A percentile compares a stretch with the other conserved stretches of the same genome.
Conservation (phyloP, 148 eudicot species). For the Dianthus caryophyllus region DNA sequence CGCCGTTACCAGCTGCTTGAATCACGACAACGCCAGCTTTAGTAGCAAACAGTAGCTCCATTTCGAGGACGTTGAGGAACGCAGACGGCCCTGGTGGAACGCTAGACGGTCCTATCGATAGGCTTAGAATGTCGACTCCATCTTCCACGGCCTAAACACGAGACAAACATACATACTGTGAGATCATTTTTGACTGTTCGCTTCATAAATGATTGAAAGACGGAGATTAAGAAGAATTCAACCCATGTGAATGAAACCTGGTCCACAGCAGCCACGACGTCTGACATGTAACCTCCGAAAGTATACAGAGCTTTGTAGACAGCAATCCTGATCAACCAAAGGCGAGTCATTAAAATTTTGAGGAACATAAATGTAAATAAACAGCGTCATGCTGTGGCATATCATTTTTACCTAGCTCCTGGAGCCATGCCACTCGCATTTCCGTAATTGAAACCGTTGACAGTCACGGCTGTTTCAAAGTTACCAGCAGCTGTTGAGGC, state of each 20-base stretch:
- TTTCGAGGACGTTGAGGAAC: slow-evolving; percentile 54
- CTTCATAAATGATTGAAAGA: neutral
- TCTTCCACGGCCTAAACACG: slow-evolving; percentile 54
- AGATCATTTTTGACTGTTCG: neutral
- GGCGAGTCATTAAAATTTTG: neutral
- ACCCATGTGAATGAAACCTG: slow-evolving; percentile 36
- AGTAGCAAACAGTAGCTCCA: slow-evolving; percentile 53
- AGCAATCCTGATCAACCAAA: slow-evolving; percentile 43
- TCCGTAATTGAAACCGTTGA: slow-evolving; percentile 57
- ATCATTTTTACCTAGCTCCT: slow-evolving; percentile 64
- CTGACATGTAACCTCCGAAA: slow-evolving; percentile 70
- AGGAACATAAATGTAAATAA: slow-evolving; percentile 1
- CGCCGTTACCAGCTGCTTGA: slow-evolving; percentile 70
- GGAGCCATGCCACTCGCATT: slow-evolving; percentile 80
- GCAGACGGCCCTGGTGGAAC: slow-evolving; percentile 62
- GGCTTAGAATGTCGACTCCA: slow-evolving; percentile 62
- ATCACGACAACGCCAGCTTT: slow-evolving; percentile 62
- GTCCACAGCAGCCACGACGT: slow-evolving; percentile 72
- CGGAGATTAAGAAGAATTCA: neutral
- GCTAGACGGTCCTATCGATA: slow-evolving; percentile 58
- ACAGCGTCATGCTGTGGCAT: neutral
- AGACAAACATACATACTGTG: slow-evolving; percentile 8
- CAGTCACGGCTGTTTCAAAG: slow-evolving; percentile 43
- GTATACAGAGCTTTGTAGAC: slow-evolving; percentile 64
- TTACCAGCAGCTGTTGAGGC: slow-evolving; percentile 71